Evolutionary conservation across 768 basidiomycete genomes (phyloP).

Genomic region (Boletus rubropictus): DNA sequence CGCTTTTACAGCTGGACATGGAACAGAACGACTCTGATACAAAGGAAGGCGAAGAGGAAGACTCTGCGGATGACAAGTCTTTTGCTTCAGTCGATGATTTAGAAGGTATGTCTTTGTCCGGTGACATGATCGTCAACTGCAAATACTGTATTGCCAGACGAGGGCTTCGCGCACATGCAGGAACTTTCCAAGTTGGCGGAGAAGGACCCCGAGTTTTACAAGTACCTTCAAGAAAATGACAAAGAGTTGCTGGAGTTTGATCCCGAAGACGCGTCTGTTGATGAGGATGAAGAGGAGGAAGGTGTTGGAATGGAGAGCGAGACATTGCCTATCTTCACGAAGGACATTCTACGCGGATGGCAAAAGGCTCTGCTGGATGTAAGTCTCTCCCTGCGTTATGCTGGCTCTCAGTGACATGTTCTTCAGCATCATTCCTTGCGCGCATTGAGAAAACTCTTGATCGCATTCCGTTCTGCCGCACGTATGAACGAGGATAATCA

Average conservation of each 20-base stretch:
- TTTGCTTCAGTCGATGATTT: constrained; percentile 77
- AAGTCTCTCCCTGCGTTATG: constrained; percentile 12
- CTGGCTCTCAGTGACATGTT: neutral
- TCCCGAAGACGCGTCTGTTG: constrained; percentile 41
- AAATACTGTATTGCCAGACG: constrained; percentile 39
- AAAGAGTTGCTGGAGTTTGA: constrained; percentile 82
- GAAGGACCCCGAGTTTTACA: constrained; percentile 99
- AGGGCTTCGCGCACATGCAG: constrained; percentile 67
- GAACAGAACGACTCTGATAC: constrained; percentile 29
- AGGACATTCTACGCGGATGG: constrained; percentile 70
- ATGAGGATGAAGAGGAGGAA: constrained; percentile 42
- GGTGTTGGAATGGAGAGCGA: constrained; percentile 40
- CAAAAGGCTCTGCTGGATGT: constrained; percentile 87
- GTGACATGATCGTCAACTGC: neutral
- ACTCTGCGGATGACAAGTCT: constrained; percentile 50
- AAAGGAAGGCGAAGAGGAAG: constrained; percentile 41
- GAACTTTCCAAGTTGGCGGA: constrained; percentile 87
- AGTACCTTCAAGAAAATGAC: constrained; percentile 96
- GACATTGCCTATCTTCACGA: constrained; percentile 55
- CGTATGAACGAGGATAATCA: constrained; percentile 85
- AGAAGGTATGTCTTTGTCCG: constrained; percentile 41
- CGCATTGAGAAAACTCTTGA: constrained; percentile 73
- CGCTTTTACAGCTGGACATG: constrained; percentile 16
- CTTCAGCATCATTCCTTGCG: constrained; percentile 80
- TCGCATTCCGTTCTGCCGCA: constrained; percentile 88